Evolutionary conservation across 169 alveolate genomes (phyloP), one percentile per base, ranked within the genome.

Genomic region (Plasmodium gallinaceum): DNA sequence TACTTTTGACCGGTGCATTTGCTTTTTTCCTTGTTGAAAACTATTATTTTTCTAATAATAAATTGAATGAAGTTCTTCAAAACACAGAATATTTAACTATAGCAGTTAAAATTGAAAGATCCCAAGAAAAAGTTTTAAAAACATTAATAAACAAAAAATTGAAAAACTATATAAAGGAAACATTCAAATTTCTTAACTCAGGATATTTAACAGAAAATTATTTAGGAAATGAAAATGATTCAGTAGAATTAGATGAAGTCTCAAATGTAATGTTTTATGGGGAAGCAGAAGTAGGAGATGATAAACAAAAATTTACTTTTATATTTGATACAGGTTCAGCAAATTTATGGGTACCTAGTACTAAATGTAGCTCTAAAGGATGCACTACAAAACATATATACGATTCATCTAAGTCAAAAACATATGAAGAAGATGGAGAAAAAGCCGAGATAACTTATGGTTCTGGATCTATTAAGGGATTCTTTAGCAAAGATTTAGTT

Each of bases 261-360:
- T 51, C 83, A 16, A 69, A 69, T 58, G 32, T 83, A 66, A 16
- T 66, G 60, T 83, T 52, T 65, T 68, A 66, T 83, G 91, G 91
- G 48, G 73, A 51, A 54, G 91, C 65, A 18, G 74, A 66, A 83
- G 8, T 83, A 2, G 91, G 91, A 68, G 73, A 66, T 24, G 66
- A 83, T 43, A 58, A 83, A 20, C 91, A 83, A 69, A 32, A 51
- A 10, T 83, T 83, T 65, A 20, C 10, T 26, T 61, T 83, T 45
- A 51, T 83, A 8, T 69, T 83, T 69, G 97, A 95, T 74, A 95
- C 97, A 0, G 96, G 96, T 61, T 93, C 96, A 46, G 88, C 95
- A 72, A 94, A 94, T 87, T 83, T 94, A 37, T 95, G 97, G 97
- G 93, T 94, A 14, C 95, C 95, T 92, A 74, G 88, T 22, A 52